Evolutionary conservation across 2,329 filamentous ascomycete genomes (phyloP), one percentile per base, ranked within the genome.

Genomic region (Botrytis cinerea): DNA sequence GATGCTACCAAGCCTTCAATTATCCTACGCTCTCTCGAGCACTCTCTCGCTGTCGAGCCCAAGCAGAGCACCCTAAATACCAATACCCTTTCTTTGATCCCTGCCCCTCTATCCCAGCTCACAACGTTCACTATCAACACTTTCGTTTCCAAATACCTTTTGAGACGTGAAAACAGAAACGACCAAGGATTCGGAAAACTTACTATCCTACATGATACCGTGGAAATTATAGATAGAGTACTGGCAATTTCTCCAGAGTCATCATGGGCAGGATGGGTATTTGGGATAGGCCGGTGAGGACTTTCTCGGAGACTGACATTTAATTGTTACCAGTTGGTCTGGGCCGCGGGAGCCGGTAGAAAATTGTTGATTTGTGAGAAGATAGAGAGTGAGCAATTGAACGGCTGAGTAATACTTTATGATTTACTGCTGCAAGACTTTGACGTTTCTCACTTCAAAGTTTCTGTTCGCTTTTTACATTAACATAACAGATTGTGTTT

Each of bases 271-370:
- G 7, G 14, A 4, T 16, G 16, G 6, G 12, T 40, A 43, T 6
- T 25, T 20, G 38, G 7, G n/a, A 5, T 8, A 1, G 38, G 6
- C n/a, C 0, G 10, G 25, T 1, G 7, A n/a, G 2, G 14, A 28
- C 4, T 43, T 28, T 9, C 25, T 62, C 2, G 2, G 14, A 14
- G 35, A 40, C 18, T 14, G 6, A 14, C 0, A 7, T 2, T n/a
- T 40, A 8, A 2, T 10, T 62, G 35, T 25, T 62, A 40, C 38
- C 35, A 43, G 22, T 28, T 43, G 14, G 22, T 43, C 38, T 62
- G 38, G 38, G 38, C 20, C 6, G 60, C 60, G 35, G 22, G 20
- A n/a, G 5, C 18, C 25, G 25, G 25, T 62, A 43, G 22, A 62
- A 62, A 25, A 28, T 43, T 62, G 38, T 18, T 43, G 38, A n/a